Percentiles rank a stretch among this genome's conserved stretches.
phyloP scores from a whole-genome alignment of 257 asterid genomes.

The Solanum etuberosum region DNA sequence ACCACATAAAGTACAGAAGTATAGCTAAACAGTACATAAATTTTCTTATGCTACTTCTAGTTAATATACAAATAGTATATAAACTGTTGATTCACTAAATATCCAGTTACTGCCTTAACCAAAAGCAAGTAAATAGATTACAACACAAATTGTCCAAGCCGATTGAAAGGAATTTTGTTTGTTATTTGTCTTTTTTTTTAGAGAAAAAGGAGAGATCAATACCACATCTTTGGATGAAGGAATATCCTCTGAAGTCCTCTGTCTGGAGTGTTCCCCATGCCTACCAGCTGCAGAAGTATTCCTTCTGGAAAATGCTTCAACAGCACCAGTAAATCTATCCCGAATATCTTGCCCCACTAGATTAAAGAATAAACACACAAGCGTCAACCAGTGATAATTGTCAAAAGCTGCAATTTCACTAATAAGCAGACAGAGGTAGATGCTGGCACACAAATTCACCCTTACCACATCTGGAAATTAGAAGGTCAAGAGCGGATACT shows the following conservation, averaged over 20 bases:
- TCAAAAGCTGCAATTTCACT: not conserved
- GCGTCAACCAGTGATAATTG: not conserved
- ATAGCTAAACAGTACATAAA: not conserved
- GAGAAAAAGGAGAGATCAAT: not conserved
- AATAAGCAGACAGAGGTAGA: not conserved
- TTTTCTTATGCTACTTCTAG: not conserved
- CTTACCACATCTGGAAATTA: not conserved
- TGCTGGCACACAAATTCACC: not conserved
- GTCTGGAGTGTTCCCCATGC: constrained; percentile 20
- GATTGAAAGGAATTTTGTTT: not conserved
- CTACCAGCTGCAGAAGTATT: constrained; percentile 7
- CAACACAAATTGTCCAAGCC: not conserved
- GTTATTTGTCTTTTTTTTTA: not conserved
- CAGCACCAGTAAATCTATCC: constrained; percentile 18
- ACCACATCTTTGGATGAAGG: constrained; percentile 27
- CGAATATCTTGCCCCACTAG: constrained; percentile 17
- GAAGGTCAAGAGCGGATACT: not conserved
- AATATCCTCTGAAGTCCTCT: constrained; percentile 11
- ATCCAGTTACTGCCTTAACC: not conserved
- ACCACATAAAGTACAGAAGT: not conserved
- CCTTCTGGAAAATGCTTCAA: constrained; percentile 19
- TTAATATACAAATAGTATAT: not conserved
- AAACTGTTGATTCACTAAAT: not conserved
- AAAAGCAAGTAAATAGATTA: not conserved
- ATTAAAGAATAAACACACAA: not conserved